Percentiles rank a stretch among this genome's conserved stretches.
Conservation (phyloP, 345 rosid genomes). For the Aquilaria sinensis region DNA sequence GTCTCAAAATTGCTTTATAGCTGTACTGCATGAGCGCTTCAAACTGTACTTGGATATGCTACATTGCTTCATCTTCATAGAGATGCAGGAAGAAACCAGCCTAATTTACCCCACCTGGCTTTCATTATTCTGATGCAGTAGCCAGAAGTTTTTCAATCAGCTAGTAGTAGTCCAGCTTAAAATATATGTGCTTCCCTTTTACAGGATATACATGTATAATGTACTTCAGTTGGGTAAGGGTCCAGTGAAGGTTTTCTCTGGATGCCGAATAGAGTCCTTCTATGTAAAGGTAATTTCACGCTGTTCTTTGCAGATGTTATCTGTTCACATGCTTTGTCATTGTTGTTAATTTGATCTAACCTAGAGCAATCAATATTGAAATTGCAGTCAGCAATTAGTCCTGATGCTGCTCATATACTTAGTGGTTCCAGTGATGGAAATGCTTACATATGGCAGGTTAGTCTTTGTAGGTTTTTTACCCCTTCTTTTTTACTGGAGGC, state of each 20-base stretch:
- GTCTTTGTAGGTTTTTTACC: slow-evolving; percentile 1
- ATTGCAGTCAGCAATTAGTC: slow-evolving; percentile 84
- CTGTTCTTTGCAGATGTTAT: background rate
- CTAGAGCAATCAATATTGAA: background rate
- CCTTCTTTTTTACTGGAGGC: slow-evolving; percentile 3
- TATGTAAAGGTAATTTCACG: slow-evolving; percentile 64
- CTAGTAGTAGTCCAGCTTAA: background rate
- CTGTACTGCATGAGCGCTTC: too few relatives aligned
- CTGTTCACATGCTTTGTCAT: background rate
- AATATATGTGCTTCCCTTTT: slow-evolving; percentile 5
- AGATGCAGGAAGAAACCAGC: too few relatives aligned
- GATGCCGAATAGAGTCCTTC: slow-evolving; percentile 75
- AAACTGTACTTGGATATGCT: too few relatives aligned
- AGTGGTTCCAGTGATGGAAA: slow-evolving; percentile 92
- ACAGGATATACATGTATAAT: slow-evolving; percentile 71
- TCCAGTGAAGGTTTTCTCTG: slow-evolving; percentile 58
- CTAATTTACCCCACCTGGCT: background rate
- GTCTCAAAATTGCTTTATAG: background rate
- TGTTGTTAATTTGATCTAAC: slow-evolving; percentile 2
- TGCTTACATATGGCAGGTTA: slow-evolving; percentile 89
- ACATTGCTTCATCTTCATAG: too few relatives aligned
- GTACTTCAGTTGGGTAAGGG: slow-evolving; percentile 78
- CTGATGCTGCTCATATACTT: slow-evolving; percentile 68
- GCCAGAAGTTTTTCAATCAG: too few relatives aligned
- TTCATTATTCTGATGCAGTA: background rate